phyloP scores from a whole-genome alignment of 257 asterid species.

The Cordia subcordata region DNA sequence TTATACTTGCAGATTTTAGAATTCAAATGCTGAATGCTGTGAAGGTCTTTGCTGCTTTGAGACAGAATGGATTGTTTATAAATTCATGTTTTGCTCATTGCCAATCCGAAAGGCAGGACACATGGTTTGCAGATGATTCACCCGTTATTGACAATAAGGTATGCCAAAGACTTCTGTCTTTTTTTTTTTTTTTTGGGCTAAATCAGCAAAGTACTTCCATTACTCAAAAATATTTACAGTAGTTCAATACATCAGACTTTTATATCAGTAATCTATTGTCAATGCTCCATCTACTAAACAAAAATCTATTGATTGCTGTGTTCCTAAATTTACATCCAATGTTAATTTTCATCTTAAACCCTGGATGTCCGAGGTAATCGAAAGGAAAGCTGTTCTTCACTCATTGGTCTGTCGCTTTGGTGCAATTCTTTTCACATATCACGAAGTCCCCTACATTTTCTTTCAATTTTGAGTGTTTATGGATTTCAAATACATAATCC shows the following conservation, averaged over 20 bases:
- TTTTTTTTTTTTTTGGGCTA: too few species aligned
- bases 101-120: slow-evolving; percentile 95
- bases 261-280: too few species aligned
- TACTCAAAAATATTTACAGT: background rate
- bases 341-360: too few species aligned
- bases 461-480: background rate
- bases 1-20: slow-evolving; percentile 41
- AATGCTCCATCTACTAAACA: too few species aligned
- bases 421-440: too few species aligned
- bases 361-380: too few species aligned
- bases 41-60: slow-evolving; percentile 34
- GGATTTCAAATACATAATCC: background rate
- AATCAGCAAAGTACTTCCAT: background rate
- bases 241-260: background rate
- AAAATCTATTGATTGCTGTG: too few species aligned
- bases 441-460: too few species aligned
- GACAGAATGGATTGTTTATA: slow-evolving; percentile 63
- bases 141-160: slow-evolving; percentile 70
- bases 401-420: too few species aligned
- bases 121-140: slow-evolving; percentile 79
- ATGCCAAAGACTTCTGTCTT: slow-evolving; percentile 1
- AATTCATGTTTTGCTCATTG: slow-evolving; percentile 97
- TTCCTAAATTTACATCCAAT: too few species aligned
- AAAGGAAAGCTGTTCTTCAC: too few species aligned
- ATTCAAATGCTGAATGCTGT: slow-evolving; percentile 55